These are phyloP conservation scores for Ganoderma meredithae DNA, from an alignment of 1,284 basidiomycete genomes.

Conservation along the genomic window DNA sequence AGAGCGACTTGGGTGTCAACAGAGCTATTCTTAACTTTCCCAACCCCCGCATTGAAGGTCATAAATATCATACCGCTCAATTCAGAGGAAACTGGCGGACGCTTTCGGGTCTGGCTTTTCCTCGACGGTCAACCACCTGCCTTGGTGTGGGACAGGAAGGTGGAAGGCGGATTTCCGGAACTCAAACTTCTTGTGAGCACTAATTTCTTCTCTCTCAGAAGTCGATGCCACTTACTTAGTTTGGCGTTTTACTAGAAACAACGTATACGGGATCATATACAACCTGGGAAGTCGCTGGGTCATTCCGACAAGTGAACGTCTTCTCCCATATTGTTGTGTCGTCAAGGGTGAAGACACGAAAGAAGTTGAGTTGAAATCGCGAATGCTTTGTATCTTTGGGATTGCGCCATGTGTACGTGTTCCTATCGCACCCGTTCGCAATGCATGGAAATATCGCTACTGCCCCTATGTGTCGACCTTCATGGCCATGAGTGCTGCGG, in stretches of 20 bases:
- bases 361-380: background rate
- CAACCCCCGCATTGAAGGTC: constrained; percentile 70
- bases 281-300: constrained; percentile 81
- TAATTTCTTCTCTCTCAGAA: background rate
- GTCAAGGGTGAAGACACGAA: background rate
- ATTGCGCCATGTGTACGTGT: constrained; percentile 11
- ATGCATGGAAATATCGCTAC: background rate
- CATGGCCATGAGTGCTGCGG: background rate
- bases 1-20: constrained; percentile 90
- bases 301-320: constrained; percentile 71
- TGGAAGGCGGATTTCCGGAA: constrained; percentile 92
- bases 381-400: constrained; percentile 7
- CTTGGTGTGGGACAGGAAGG: constrained; percentile 82
- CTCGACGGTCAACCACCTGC: constrained; percentile 46
- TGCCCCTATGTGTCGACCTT: background rate
- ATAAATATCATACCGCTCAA: constrained; percentile 81
- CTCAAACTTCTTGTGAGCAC: constrained; percentile 79
- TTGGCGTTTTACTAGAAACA: constrained; percentile 70
- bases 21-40: constrained; percentile 89
- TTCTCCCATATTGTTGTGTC: background rate
- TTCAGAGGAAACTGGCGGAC: constrained; percentile 82
- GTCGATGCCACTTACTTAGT: background rate
- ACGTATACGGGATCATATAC: constrained; percentile 80
- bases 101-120: constrained; percentile 89
- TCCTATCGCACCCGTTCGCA: constrained; percentile 6